Base-by-base conservation (phyloP, 352 stramenopile genomes). In the Pythium rishiriense region DNA sequence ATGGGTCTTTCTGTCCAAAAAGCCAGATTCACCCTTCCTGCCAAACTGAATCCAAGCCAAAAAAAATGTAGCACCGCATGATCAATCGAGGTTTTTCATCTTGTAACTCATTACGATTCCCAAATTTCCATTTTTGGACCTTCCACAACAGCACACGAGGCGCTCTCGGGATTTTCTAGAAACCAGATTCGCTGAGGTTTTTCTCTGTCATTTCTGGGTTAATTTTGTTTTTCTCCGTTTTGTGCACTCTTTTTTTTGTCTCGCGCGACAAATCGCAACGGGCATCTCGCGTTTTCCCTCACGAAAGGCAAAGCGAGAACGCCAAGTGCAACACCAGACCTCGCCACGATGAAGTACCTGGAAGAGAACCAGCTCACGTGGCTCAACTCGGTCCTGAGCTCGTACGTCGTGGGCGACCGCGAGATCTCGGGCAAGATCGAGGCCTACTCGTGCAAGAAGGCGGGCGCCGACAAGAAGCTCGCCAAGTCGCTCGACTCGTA, bases 391-490 rank as follows among this genome's bases (percentile, higher is more conserved):
- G 90, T 96, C 46, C 69, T 98, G 43, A 82, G 79, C 59, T 84
- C 75, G 42, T 94, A 94, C 64, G 81, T 88, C 64, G 75, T 97
- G 35, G 91, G 89, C 50, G 93, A 97, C 74, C 86, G 89, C 57
- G 73, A 96, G 46, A 74, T 98, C 39, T 79, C 73, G 35, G 90
- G 87, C 46, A 94, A 96, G 60, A 78, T 97, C 26, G 90, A 98
- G 64, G 88, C 87, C 31, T 98, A 97, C 70, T 96, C 88, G 56
- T 98, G 91, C 76, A 97, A 97, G 77, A 96, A 94, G 49, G 89
- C 89, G 2, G 89, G 88, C 55, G 87, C 89, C 52, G 92, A 97
- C 79, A 97, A 97, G 78, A 90, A 92, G 31, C 79, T 98, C 39
- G 84, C 86, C 59, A 97, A 97, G 75, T 76, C 73, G 35, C 78